Conservation (phyloP, 2,329 filamentous ascomycete genomes). For the Chaetothyriales sp. region DNA sequence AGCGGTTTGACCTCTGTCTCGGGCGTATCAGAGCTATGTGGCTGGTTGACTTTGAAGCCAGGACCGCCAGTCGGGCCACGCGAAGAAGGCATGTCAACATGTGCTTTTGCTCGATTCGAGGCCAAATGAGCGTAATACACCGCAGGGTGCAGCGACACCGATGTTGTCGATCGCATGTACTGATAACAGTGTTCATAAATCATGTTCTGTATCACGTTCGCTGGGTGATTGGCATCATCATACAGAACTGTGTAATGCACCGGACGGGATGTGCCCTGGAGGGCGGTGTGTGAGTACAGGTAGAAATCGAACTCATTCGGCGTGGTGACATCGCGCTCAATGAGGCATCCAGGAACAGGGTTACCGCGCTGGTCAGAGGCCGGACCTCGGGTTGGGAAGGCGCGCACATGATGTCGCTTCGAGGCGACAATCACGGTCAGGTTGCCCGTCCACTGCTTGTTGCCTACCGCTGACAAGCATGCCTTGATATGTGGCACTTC, state of each 20-base stretch:
- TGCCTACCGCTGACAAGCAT: constrained; percentile 27
- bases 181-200: constrained; percentile 93
- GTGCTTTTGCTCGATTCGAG: constrained; percentile 60
- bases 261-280: constrained; percentile 85
- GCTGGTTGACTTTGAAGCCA: constrained; percentile 21
- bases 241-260: constrained; percentile 82
- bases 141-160: constrained; percentile 71
- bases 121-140: constrained; percentile 95
- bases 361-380: constrained; percentile 62
- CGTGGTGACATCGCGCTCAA: constrained; percentile 81
- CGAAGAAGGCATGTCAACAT: constrained; percentile 41
- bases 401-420: constrained; percentile 87
- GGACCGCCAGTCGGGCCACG: constrained; percentile 28
- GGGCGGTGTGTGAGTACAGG: constrained; percentile 55
- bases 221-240: constrained; percentile 57
- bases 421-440: constrained; percentile 78
- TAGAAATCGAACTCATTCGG: constrained; percentile 86
- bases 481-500: constrained; percentile 56
- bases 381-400: constrained; percentile 56
- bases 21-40: constrained; percentile 18
- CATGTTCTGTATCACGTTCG: constrained; percentile 64
- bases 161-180: constrained; percentile 80
- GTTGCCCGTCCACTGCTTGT: constrained; percentile 37
- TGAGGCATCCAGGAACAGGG: constrained; percentile 67
- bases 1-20: constrained; percentile 22